These are phyloP conservation scores for Crinitomyces ghanaensis DNA, from an alignment of 805 yeast genomes.

Conservation along the genomic window DNA sequence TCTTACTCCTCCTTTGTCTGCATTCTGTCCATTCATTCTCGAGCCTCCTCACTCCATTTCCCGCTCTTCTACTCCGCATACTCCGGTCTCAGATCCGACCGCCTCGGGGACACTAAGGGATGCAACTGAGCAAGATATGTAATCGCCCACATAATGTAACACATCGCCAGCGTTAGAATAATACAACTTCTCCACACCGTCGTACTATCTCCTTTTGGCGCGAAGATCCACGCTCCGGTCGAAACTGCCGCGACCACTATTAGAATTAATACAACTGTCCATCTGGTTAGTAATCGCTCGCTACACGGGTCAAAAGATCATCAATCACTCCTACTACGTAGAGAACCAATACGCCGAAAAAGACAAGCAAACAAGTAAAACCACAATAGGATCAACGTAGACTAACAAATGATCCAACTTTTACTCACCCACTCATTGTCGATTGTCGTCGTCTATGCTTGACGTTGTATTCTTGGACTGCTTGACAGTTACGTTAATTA, in stretches of 20 bases:
- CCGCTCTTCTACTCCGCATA: slow-evolving; percentile 35
- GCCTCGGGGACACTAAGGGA: slow-evolving; percentile 82
- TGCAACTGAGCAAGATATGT: slow-evolving; percentile 77
- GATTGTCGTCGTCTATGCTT: too few relatives aligned
- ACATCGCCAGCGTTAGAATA: slow-evolving; percentile 60
- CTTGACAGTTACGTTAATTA: too few relatives aligned
- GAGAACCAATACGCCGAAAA: too few relatives aligned
- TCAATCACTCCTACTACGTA: neutral
- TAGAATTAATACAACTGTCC: slow-evolving; percentile 58
- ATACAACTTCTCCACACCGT: slow-evolving; percentile 66
- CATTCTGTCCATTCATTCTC: too few relatives aligned
- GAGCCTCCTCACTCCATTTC: too few relatives aligned
- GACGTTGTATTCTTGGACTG: too few relatives aligned
- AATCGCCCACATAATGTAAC: slow-evolving; percentile 67
- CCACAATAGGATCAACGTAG: slow-evolving; percentile 1
- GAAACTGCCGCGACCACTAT: slow-evolving; percentile 47
- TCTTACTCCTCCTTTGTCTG: too few relatives aligned
- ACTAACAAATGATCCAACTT: neutral
- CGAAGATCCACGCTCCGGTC: slow-evolving; percentile 67
- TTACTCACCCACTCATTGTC: slow-evolving; percentile 38
- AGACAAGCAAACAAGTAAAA: slow-evolving; percentile 3
- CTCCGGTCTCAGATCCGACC: slow-evolving; percentile 86
- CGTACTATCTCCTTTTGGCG: slow-evolving; percentile 65
- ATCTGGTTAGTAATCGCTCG: slow-evolving; percentile 33
- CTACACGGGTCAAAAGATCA: too few relatives aligned